Conservation (phyloP, 129 eudicot genomes). For the Flaveria bidentis region DNA sequence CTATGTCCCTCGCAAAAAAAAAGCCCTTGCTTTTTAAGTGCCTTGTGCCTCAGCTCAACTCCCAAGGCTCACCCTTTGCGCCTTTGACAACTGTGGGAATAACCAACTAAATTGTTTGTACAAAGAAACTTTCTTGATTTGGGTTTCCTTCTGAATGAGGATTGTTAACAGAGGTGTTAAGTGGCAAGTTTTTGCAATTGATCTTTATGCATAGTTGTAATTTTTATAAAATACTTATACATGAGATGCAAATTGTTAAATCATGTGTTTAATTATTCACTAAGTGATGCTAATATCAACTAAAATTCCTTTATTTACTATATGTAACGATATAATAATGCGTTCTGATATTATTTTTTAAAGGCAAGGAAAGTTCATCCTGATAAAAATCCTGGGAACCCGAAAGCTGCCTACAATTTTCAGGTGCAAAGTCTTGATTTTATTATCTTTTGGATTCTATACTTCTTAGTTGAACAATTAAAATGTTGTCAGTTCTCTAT, state of each 20-base stretch:
- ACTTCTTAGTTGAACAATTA: background rate
- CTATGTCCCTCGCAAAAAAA: no score
- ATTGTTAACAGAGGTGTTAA: conserved; percentile 10
- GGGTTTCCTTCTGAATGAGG: conserved; percentile 1
- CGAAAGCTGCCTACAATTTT: conserved; percentile 78
- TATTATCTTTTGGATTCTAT: background rate
- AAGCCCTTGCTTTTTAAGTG: no score
- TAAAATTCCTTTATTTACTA: background rate
- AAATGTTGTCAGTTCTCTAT: conserved; percentile 1
- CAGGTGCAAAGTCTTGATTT: conserved; percentile 48
- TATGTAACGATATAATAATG: conserved; percentile 10
- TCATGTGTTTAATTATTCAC: conserved; percentile 2
- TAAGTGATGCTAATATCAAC: conserved; percentile 6
- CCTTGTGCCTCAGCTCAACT: no score
- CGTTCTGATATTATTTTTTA: conserved; percentile 14
- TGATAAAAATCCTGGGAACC: conserved; percentile 92
- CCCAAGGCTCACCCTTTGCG: no score
- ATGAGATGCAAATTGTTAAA: conserved; percentile 11
- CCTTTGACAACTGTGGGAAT: background rate
- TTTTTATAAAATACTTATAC: background rate
- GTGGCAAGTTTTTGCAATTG: conserved; percentile 15
- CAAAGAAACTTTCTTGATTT: background rate
- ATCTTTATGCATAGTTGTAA: background rate
- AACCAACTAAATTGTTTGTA: background rate
- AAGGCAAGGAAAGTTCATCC: conserved; percentile 92